Percentiles rank a stretch among this genome's conserved stretches.
These are phyloP conservation scores for Phaeomoniella chlamydospora DNA, from an alignment of 2,329 filamentous ascomycete genomes.

Conservation along the genomic window DNA sequence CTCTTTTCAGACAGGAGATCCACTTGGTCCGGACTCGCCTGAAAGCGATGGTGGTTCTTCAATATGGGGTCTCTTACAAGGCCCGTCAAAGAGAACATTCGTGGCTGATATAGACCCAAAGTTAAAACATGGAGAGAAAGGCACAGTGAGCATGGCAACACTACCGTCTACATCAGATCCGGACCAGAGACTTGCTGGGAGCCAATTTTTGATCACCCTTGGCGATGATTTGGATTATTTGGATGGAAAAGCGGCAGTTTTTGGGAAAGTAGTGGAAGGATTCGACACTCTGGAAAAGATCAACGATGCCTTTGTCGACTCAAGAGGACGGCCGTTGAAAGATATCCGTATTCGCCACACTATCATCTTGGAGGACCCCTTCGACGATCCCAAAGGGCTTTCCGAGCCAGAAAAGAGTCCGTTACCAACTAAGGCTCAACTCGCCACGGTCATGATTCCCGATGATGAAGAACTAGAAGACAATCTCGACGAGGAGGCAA, in stretches of 20 bases:
- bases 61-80: slow-evolving; percentile 74
- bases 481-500: slow-evolving; percentile 63
- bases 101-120: slow-evolving; percentile 73
- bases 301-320: slow-evolving; percentile 77
- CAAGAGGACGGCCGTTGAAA: slow-evolving; percentile 72
- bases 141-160: slow-evolving; percentile 97
- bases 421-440: slow-evolving; percentile 65
- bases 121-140: slow-evolving; percentile 74
- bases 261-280: slow-evolving; percentile 88
- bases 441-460: slow-evolving; percentile 81
- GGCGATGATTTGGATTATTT: slow-evolving; percentile 81
- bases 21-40: slow-evolving; percentile 68
- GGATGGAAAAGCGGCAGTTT: slow-evolving; percentile 87
- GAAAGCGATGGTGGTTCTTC: slow-evolving; percentile 86
- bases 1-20: slow-evolving; percentile 91
- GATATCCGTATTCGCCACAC: slow-evolving; percentile 94
- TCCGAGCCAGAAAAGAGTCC: slow-evolving; percentile 68
- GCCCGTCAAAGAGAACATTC: slow-evolving; percentile 60
- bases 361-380: slow-evolving; percentile 82
- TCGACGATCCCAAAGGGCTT: slow-evolving; percentile 64
- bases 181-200: slow-evolving; percentile 68
- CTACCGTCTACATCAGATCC: slow-evolving; percentile 60
- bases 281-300: slow-evolving; percentile 91
- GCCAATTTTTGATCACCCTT: slow-evolving; percentile 87
- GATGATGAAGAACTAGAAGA: slow-evolving; percentile 74